Conservation (phyloP, 2,329 filamentous ascomycete genomes). For the Proliferodiscus dingleyae region DNA sequence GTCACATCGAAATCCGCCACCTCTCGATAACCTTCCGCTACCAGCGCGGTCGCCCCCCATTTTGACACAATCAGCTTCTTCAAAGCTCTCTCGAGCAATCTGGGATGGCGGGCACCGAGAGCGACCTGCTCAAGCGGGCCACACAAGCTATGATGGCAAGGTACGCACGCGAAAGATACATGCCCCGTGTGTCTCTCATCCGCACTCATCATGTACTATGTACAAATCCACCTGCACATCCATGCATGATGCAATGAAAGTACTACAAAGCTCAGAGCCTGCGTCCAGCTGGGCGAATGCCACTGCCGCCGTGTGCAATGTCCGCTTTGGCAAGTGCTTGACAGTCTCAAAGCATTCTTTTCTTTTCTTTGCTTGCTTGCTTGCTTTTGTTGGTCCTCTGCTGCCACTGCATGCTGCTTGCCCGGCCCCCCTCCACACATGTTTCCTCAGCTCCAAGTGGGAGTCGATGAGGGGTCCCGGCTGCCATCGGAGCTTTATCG, state of each 20-base stretch:
- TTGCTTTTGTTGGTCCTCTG: too few relatives aligned
- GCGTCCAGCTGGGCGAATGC: too few relatives aligned
- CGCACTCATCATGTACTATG: too few relatives aligned
- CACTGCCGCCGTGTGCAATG: background rate
- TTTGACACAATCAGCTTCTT: background rate
- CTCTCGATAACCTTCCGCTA: background rate
- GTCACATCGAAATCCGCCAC: background rate
- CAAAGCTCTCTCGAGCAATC: background rate
- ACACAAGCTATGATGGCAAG: constrained; percentile 34
- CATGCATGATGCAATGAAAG: background rate
- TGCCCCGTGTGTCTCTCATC: constrained; percentile 3
- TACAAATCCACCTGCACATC: background rate
- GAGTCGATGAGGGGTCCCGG: constrained; percentile 27
- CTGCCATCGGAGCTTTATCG: constrained; percentile 23
- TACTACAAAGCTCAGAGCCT: too few relatives aligned
- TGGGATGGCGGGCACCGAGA: constrained; percentile 28
- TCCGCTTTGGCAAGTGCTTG: background rate
- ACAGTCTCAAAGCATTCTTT: too few relatives aligned
- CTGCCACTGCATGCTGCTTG: background rate
- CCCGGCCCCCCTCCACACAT: constrained; percentile 2
- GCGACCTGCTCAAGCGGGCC: constrained; percentile 33
- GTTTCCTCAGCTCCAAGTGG: constrained; percentile 20
- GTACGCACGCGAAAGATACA: constrained; percentile 26
- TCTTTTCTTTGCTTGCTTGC: too few relatives aligned
- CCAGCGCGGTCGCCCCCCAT: background rate